Conservation (phyloP, 106 monocot genomes). For the Platanthera guangdongensis region DNA sequence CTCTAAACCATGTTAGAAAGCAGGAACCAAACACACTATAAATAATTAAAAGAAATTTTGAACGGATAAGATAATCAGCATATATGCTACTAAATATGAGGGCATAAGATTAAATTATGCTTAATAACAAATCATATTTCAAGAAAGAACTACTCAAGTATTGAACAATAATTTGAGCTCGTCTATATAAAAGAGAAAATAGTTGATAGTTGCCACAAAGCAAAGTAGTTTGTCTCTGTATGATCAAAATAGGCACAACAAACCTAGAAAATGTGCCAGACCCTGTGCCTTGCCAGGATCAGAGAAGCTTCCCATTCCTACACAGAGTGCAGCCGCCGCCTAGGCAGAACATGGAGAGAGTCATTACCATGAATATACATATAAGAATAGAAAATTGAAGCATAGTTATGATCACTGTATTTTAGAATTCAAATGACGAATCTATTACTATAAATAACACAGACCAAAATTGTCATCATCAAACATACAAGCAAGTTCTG, state of each 20-base stretch:
- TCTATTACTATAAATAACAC: background rate
- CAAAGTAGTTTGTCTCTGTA: slow-evolving; percentile 2
- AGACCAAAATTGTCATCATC: background rate
- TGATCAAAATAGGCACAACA: too few relatives aligned
- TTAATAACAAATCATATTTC: background rate
- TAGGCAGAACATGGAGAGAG: slow-evolving; percentile 8
- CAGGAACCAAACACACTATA: background rate
- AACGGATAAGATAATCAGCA: background rate
- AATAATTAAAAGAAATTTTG: background rate
- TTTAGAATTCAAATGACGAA: background rate
- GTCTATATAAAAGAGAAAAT: background rate
- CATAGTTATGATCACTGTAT: background rate
- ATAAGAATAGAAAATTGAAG: background rate
- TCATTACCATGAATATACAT: background rate
- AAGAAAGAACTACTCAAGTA: background rate
- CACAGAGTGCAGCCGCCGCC: slow-evolving; percentile 96
- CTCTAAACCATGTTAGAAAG: background rate
- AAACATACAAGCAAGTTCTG: background rate
- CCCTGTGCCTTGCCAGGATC: slow-evolving; percentile 73
- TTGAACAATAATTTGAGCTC: background rate
- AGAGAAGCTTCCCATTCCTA: slow-evolving; percentile 93
- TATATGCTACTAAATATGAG: background rate
- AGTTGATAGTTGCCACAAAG: background rate
- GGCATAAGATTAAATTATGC: background rate
- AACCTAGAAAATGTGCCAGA: slow-evolving; percentile 50